These are phyloP conservation scores for Carex pumila DNA, from an alignment of 176 grass and related monocot genomes.

Conservation along the genomic window DNA sequence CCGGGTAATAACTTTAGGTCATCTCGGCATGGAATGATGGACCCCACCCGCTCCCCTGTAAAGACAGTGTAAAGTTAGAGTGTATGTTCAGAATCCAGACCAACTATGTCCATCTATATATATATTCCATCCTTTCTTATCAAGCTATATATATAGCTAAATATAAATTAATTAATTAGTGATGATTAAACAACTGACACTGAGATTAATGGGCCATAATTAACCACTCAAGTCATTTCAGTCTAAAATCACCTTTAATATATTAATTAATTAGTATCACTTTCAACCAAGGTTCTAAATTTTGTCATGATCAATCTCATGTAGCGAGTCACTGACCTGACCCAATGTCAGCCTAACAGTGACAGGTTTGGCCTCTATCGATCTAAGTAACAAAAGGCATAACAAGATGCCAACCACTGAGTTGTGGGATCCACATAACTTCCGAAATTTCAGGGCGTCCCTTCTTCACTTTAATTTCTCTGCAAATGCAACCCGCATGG, in stretches of 20 bases:
- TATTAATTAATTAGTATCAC: too few species aligned
- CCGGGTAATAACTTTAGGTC: background rate
- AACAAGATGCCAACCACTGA: background rate
- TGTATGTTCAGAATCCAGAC: background rate
- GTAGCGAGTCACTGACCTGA: background rate
- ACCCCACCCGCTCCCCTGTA: background rate
- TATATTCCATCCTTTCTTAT: conserved; percentile 1
- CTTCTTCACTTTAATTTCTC: background rate
- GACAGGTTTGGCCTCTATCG: background rate
- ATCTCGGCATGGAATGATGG: background rate
- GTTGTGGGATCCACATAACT: background rate
- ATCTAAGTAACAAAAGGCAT: background rate
- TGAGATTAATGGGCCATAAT: background rate
- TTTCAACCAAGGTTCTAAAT: too few species aligned
- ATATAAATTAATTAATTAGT: background rate
- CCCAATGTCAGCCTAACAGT: background rate
- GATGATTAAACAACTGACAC: background rate
- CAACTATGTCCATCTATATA: background rate
- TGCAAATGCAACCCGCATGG: background rate
- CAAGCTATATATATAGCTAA: background rate
- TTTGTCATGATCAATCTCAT: background rate
- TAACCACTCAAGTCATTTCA: background rate
- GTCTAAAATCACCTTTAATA: background rate
- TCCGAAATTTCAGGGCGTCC: background rate
- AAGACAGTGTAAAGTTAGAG: background rate